These are phyloP conservation scores for Gardenia jasminoides DNA, from an alignment of 257 asterid species.

Conservation along the genomic window DNA sequence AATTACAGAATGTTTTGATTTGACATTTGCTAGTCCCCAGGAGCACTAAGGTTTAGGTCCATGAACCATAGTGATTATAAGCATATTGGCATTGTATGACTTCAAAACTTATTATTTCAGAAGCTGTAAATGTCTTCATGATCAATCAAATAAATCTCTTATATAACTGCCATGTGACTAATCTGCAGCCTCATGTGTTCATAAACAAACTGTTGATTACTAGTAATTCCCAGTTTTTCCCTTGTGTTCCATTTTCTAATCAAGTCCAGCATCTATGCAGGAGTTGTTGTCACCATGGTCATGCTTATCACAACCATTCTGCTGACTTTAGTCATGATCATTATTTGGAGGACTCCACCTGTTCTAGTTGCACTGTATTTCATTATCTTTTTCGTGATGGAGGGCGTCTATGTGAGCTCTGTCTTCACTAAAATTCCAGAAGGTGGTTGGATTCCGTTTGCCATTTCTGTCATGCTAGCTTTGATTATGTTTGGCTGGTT, in stretches of 20 bases:
- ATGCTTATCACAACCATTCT: conserved; percentile 39
- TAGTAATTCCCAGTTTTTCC: background rate
- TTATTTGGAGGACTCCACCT: conserved; percentile 33
- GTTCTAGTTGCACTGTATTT: conserved; percentile 25
- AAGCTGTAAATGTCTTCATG: background rate
- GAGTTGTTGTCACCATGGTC: conserved; percentile 39
- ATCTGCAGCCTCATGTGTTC: background rate
- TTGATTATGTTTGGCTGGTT: conserved; percentile 42
- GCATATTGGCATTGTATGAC: too few relatives aligned
- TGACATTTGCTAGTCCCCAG: background rate
- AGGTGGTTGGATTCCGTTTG: conserved; percentile 51
- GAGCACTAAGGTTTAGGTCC: background rate
- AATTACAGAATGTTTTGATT: background rate
- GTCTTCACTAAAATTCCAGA: conserved; percentile 34
- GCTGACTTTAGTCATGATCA: conserved; percentile 38
- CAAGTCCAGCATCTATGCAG: conserved; percentile 14
- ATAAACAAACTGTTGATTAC: background rate
- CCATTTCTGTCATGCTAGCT: conserved; percentile 29
- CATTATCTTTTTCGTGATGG: conserved; percentile 30
- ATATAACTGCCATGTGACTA: background rate
- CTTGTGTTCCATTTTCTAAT: background rate
- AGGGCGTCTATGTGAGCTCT: conserved; percentile 34
- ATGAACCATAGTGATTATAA: too few relatives aligned
- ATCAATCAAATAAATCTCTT: background rate
- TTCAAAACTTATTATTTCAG: background rate